Evolutionary conservation across 176 grass and related monocot genomes (phyloP).

Genomic region (Zea luxurians): DNA sequence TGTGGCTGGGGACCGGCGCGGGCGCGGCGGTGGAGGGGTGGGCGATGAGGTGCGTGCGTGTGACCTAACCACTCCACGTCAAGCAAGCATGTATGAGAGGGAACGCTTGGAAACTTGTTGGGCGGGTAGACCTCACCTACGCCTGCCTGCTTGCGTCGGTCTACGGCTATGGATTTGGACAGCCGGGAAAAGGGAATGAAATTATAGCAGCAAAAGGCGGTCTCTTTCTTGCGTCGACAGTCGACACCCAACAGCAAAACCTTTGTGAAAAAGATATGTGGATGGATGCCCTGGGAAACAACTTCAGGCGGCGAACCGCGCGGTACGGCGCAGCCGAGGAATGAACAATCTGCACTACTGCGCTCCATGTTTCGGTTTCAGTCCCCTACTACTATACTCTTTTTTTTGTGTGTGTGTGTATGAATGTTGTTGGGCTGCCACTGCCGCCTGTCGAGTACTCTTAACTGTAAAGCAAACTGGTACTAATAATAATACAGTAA

Average conservation of each 20-base stretch:
- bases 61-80: conserved; percentile 53
- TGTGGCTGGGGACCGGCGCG: not conserved
- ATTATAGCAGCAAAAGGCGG: not conserved
- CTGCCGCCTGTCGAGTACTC: not conserved
- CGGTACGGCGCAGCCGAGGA: not conserved
- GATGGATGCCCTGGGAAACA: conserved; percentile 1
- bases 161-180: conserved; percentile 36
- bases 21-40: not conserved
- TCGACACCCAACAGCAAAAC: conserved; percentile 22
- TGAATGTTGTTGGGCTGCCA: not conserved
- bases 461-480: conserved; percentile 20
- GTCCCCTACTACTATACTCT: not conserved
- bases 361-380: not conserved
- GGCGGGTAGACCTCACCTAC: not conserved
- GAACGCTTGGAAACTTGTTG: conserved; percentile 29
- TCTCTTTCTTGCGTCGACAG: conserved; percentile 28
- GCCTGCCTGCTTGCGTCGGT: conserved; percentile 5
- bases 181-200: not conserved
- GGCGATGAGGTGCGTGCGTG: conserved; percentile 23
- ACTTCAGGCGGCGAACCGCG: not conserved
- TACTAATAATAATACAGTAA: not conserved
- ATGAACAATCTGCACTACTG: not conserved
- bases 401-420: no score
- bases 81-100: not conserved
- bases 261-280: conserved; percentile 11